Percentiles rank a stretch among this genome's conserved stretches.
Conservation (phyloP, 225 moss, liverwort and hornwort genomes). For the Lunularia cruciata region DNA sequence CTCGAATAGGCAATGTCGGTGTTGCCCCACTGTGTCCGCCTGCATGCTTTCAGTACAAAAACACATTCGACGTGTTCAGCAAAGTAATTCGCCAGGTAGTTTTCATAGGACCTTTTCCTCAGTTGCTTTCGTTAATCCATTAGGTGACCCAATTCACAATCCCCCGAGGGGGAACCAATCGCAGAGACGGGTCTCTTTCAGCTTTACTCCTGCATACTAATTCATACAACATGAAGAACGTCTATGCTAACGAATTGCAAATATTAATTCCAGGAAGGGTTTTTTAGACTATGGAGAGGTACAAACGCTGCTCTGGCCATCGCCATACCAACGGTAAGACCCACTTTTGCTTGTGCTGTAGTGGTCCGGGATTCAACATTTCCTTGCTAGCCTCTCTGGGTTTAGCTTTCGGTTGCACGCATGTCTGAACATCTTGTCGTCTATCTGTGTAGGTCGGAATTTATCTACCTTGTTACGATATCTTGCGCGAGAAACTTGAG, state of each 20-base stretch:
- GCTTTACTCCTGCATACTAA: too few relatives aligned
- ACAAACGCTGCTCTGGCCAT: constrained; percentile 57
- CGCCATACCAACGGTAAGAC: constrained; percentile 50
- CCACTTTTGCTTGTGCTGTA: background rate
- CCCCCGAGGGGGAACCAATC: too few relatives aligned
- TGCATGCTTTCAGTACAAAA: constrained; percentile 49
- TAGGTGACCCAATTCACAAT: too few relatives aligned
- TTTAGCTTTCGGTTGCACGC: background rate
- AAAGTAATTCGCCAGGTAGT: constrained; percentile 62
- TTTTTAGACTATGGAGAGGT: constrained; percentile 53
- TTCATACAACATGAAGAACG: too few relatives aligned
- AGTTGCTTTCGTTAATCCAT: too few relatives aligned
- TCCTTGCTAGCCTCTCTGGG: background rate
- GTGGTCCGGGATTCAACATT: background rate
- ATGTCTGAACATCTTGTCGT: background rate
- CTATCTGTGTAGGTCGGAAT: constrained; percentile 69
- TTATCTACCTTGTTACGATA: constrained; percentile 87
- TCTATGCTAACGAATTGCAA: too few relatives aligned
- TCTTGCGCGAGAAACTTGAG: constrained; percentile 66
- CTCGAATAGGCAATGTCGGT: constrained; percentile 49
- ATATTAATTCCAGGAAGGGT: constrained; percentile 42
- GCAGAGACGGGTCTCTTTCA: too few relatives aligned
- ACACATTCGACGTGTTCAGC: constrained; percentile 54
- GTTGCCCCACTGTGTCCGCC: constrained; percentile 52
- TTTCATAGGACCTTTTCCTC: too few relatives aligned